Evolutionary conservation across 768 basidiomycete species (phyloP).

Genomic region (Tricholoma matsutake): DNA sequence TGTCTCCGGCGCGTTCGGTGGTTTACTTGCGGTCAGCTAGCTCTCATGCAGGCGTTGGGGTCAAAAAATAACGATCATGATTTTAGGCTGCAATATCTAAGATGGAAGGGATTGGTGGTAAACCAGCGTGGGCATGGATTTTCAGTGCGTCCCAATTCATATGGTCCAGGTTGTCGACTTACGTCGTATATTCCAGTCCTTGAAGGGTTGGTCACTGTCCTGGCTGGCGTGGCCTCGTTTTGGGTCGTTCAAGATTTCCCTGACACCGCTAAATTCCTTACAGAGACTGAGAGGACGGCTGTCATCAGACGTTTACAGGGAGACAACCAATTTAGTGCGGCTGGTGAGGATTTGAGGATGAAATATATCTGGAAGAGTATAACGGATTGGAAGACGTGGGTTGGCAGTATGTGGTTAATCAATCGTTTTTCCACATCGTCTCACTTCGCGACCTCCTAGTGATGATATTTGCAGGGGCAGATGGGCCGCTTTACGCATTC

Average conservation of each 20-base stretch:
- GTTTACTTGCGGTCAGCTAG: constrained; percentile 59
- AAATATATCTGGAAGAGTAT: constrained; percentile 59
- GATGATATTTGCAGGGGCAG: constrained; percentile 51
- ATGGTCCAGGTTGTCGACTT: not conserved
- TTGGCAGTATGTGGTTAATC: constrained; percentile 37
- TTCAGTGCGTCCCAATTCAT: constrained; percentile 57
- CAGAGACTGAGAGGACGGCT: constrained; percentile 62
- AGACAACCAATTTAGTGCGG: constrained; percentile 71
- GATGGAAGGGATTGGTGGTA: constrained; percentile 68
- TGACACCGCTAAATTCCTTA: constrained; percentile 74
- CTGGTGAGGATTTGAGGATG: constrained; percentile 57
- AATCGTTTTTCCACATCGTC: not conserved
- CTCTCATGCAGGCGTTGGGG: constrained; percentile 18
- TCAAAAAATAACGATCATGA: not conserved
- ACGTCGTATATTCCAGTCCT: constrained; percentile 35
- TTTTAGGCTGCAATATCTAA: constrained; percentile 60
- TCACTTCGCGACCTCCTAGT: constrained; percentile 33
- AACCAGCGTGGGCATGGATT: constrained; percentile 69
- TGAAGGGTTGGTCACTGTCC: constrained; percentile 63
- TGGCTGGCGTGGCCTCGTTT: constrained; percentile 65
- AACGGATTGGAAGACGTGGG: constrained; percentile 74
- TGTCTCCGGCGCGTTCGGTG: constrained; percentile 80
- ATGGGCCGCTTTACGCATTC: constrained; percentile 75
- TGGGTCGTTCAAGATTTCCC: constrained; percentile 85
- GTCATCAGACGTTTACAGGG: constrained; percentile 62